Evolutionary conservation across 768 basidiomycete genomes (phyloP), one percentile per base, ranked within the genome.

Genomic region (Amylocystis lapponica): DNA sequence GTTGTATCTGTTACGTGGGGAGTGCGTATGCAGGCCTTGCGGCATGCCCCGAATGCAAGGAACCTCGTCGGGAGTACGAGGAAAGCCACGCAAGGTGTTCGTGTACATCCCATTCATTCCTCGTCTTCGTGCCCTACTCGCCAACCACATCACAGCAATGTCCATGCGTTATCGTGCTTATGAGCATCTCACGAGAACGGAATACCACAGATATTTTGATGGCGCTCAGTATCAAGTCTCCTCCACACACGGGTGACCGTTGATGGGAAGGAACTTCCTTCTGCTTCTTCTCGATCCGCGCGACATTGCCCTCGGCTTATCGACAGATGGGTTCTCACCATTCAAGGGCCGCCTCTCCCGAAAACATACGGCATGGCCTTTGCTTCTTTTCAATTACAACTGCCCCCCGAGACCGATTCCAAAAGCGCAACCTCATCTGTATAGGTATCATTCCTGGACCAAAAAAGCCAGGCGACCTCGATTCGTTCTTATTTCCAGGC

Each of bases 291-390:
- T 51, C 54, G 60, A 64, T 14, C 33, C 33, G 2, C 56, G 53
- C 5, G 71, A 76, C 43, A 58, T 76, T 20, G 70, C 72, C 2
- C 56, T 76, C 6, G 64, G 58, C 0, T 38, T 74, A 1, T 66
- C 62, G 6, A 60, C 61, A 0, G 72, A 77, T 54, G 66, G 73
- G 2, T 71, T 70, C 52, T 48, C 53, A 0, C 61, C 66, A 1
- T 71, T 66, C 49, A 64, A 66, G 33, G 45, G 53, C 1, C 52
- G 57, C 0, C 5, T 6, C 5, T 25, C 19, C 12, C 7, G 43
- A 13, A 57, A 58, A 10, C 35, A 52, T 0, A 66, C 67, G 0
- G 58, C 54, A 8, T 74, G 67, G 54, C 72, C 69, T 1, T 45
- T 76, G 5, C 45, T 75, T 12, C 14, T 68, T 0, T 56, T 67